Evolutionary conservation across 495 filamentous ascomycete genomes (phyloP).

Genomic region (Cercophora sp.): DNA sequence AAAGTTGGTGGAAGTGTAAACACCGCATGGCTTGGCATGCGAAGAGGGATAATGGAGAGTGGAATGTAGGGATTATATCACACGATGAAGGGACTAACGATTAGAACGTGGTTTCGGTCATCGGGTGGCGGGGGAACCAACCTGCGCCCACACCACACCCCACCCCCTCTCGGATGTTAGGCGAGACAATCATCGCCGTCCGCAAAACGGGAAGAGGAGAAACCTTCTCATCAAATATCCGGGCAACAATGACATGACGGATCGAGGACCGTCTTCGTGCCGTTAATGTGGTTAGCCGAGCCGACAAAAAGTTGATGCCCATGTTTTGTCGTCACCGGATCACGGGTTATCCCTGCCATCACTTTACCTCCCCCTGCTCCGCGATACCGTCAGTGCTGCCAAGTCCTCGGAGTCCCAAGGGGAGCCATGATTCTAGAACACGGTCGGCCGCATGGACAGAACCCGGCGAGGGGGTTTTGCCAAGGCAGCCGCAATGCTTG

Average conservation of each 20-base stretch:
- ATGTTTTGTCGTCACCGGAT: neutral
- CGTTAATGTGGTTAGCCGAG: neutral
- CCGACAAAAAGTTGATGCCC: neutral
- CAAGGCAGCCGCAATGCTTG: slow-evolving; percentile 20
- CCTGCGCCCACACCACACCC: too few relatives aligned
- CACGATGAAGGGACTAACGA: neutral
- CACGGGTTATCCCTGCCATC: neutral
- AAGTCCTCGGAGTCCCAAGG: neutral
- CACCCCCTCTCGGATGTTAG: neutral
- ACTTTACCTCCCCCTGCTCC: neutral
- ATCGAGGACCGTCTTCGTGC: too few relatives aligned
- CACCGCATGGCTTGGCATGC: neutral
- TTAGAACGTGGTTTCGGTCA: neutral
- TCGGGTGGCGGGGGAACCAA: neutral
- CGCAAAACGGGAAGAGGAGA: neutral
- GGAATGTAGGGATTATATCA: neutral
- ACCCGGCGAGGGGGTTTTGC: slow-evolving; percentile 7
- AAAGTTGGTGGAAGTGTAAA: too few relatives aligned
- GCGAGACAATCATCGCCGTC: neutral
- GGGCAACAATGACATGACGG: neutral
- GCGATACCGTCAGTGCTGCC: neutral
- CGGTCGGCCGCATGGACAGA: neutral
- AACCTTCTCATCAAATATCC: neutral
- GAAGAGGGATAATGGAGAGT: neutral
- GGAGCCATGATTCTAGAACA: neutral